phyloP scores from a whole-genome alignment of 2,329 filamentous ascomycete genomes.

The Hypomyces perniciosus region DNA sequence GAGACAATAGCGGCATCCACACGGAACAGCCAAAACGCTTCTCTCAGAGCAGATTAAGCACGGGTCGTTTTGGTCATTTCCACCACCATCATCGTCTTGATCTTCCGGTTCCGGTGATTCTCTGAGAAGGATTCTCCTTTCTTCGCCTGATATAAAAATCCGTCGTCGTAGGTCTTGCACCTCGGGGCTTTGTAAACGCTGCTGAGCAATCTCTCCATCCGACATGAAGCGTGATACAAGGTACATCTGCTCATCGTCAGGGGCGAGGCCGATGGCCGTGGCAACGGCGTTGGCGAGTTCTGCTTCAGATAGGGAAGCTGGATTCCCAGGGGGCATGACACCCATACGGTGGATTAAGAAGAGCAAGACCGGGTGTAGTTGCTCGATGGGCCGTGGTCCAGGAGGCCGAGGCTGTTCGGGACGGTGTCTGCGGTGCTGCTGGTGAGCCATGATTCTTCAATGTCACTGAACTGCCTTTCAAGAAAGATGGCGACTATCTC shows the following conservation, averaged over 20 bases:
- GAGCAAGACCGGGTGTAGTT: constrained; percentile 20
- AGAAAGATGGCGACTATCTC: no score
- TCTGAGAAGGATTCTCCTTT: not conserved
- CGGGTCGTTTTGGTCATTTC: not conserved
- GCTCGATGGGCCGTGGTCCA: not conserved
- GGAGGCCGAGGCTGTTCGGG: not conserved
- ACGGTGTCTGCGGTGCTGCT: not conserved
- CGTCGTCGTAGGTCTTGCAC: constrained; percentile 11
- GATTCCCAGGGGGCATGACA: constrained; percentile 5
- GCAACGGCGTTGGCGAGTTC: constrained; percentile 14
- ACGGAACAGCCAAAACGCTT: constrained; percentile 9
- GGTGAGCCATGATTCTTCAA: not conserved
- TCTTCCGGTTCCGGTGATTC: not conserved
- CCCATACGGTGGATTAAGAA: constrained; percentile 12
- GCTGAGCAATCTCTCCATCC: constrained; percentile 17
- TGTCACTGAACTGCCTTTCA: no score
- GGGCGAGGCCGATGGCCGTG: constrained; percentile 18
- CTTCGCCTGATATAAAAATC: not conserved
- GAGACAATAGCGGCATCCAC: constrained; percentile 18
- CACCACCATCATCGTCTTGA: not conserved
- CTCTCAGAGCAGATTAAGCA: constrained; percentile 17
- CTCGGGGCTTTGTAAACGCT: constrained; percentile 13
- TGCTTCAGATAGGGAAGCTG: constrained; percentile 9
- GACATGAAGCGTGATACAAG: constrained; percentile 19
- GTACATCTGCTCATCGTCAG: constrained; percentile 14